phyloP scores from a whole-genome alignment of 2,329 filamentous ascomycete genomes.

The Monilinia fructicola region DNA sequence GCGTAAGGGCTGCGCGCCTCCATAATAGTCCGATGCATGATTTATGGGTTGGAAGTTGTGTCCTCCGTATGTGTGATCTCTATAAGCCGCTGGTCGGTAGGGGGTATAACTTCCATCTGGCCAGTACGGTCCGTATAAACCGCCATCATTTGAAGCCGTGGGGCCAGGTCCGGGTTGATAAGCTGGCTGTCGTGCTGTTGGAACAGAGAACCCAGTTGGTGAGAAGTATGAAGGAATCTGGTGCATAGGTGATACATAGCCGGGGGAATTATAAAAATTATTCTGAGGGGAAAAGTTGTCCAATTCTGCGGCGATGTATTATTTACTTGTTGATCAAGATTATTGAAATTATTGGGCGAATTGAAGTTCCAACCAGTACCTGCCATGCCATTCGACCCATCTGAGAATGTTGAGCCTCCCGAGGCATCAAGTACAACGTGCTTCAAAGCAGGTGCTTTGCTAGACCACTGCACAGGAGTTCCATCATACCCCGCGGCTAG shows the following conservation, averaged over 20 bases:
- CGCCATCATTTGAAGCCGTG: slow-evolving; percentile 56
- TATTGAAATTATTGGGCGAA: slow-evolving; percentile 24
- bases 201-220: slow-evolving; percentile 50
- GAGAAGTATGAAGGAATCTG: slow-evolving; percentile 34
- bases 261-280: slow-evolving; percentile 32
- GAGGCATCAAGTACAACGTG: slow-evolving; percentile 72
- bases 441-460: slow-evolving; percentile 75
- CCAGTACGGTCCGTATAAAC: slow-evolving; percentile 62
- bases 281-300: slow-evolving; percentile 28
- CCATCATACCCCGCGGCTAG: slow-evolving; percentile 90
- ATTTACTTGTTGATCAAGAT: slow-evolving; percentile 25
- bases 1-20: slow-evolving; percentile 14
- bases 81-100: slow-evolving; percentile 57
- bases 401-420: slow-evolving; percentile 25
- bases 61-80: slow-evolving; percentile 49
- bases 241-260: slow-evolving; percentile 33
- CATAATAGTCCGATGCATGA: slow-evolving; percentile 20
- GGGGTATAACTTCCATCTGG: slow-evolving; percentile 56
- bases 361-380: slow-evolving; percentile 10
- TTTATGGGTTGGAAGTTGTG: slow-evolving; percentile 19
- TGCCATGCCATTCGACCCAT: slow-evolving; percentile 24
- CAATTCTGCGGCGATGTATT: slow-evolving; percentile 10
- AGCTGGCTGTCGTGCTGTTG: slow-evolving; percentile 58
- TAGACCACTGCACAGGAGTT: slow-evolving; percentile 68
- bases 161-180: slow-evolving; percentile 58